Percentiles rank a stretch among this genome's conserved stretches.
Conservation (phyloP, 2,329 filamentous ascomycete genomes). For the Stromatinia cepivora region DNA sequence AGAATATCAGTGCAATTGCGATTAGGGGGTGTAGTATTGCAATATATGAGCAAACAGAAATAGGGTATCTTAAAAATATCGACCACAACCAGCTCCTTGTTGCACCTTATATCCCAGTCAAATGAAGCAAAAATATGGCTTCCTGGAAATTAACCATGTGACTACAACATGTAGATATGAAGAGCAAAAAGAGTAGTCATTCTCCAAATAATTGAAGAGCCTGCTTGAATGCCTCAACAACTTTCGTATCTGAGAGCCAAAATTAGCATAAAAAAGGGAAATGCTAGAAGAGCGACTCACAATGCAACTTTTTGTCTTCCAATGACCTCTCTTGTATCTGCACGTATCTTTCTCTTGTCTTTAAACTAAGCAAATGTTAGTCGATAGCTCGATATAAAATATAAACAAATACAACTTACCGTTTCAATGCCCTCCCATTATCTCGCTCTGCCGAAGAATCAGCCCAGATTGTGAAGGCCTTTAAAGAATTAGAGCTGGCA, state of each 20-base stretch:
- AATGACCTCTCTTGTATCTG: slow-evolving; percentile 71
- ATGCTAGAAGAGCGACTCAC: slow-evolving; percentile 52
- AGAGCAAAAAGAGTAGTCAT: not conserved
- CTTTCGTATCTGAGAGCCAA: slow-evolving; percentile 49
- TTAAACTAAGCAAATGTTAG: slow-evolving; percentile 54
- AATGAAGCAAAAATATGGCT: slow-evolving; percentile 7
- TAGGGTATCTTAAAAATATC: slow-evolving; percentile 15
- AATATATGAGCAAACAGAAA: slow-evolving; percentile 7
- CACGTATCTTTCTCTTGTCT: slow-evolving; percentile 76
- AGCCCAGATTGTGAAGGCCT: slow-evolving; percentile 84
- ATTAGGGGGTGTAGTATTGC: not conserved
- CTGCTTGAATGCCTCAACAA: slow-evolving; percentile 63
- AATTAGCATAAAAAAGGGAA: slow-evolving; percentile 27
- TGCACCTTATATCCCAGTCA: slow-evolving; percentile 9
- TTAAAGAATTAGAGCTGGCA: slow-evolving; percentile 1
- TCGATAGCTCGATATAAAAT: not conserved
- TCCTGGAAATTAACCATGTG: not conserved
- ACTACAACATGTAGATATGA: not conserved
- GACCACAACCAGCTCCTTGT: not conserved
- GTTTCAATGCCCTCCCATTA: slow-evolving; percentile 73
- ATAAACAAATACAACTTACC: slow-evolving; percentile 49
- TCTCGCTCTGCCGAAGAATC: slow-evolving; percentile 70
- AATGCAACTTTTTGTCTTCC: slow-evolving; percentile 74
- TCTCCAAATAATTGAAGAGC: slow-evolving; percentile 48
- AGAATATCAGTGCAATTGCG: not conserved